Evolutionary conservation across 345 rosid genomes (phyloP).

Genomic region (Psidium guajava): DNA sequence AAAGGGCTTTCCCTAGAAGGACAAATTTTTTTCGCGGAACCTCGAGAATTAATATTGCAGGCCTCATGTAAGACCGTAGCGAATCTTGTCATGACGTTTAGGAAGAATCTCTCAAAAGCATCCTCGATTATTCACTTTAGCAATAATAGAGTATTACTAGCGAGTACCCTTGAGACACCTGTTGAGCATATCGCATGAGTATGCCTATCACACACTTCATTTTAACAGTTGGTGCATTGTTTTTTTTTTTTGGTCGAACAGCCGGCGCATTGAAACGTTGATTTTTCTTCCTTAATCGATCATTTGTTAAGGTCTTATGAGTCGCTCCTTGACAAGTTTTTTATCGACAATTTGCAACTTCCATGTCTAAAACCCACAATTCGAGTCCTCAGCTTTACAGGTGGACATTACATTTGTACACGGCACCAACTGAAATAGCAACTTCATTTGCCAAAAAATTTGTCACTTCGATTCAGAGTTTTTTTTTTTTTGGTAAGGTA

Average conservation of each 20-base stretch:
- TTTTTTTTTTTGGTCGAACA: no score
- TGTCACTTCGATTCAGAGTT: no score
- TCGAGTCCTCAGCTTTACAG: not conserved
- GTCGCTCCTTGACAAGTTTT: rapidly evolving
- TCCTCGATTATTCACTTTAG: not conserved
- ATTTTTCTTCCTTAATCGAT: not conserved
- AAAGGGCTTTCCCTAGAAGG: rapidly evolving
- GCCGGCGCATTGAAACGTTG: not conserved
- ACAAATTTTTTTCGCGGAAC: not conserved
- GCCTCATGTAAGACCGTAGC: rapidly evolving
- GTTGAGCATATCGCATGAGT: not conserved
- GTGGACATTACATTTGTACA: not conserved
- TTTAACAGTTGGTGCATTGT: not conserved
- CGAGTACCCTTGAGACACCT: rapidly evolving
- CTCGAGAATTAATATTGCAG: rapidly evolving
- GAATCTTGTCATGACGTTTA: not conserved
- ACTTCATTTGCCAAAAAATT: not conserved
- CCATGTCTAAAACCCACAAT: not conserved
- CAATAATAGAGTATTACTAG: not conserved
- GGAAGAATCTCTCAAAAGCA: not conserved
- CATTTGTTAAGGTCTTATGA: not conserved
- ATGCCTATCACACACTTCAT: not conserved
- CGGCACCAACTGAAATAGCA: rapidly evolving
- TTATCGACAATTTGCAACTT: rapidly evolving
- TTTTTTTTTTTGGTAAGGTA: no score